Conservation (phyloP, 2,329 filamentous ascomycete genomes). For the Cladosporium cucumerinum region DNA sequence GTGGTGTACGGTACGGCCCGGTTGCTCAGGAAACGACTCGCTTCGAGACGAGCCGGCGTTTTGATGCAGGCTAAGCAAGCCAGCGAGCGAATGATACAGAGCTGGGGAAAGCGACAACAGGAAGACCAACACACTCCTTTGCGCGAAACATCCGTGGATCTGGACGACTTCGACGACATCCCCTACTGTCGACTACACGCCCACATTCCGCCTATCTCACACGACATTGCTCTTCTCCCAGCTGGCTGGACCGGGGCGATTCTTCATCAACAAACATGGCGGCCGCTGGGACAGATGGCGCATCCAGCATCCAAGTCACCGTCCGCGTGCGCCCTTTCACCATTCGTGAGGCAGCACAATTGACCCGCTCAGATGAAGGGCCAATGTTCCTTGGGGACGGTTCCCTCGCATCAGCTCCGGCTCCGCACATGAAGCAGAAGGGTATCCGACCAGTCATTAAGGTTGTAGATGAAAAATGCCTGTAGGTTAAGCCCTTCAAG, state of each 20-base stretch:
- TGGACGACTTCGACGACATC: neutral
- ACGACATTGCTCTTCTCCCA: neutral
- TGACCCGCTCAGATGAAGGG: slow-evolving; percentile 75
- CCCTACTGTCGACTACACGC: neutral
- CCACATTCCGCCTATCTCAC: neutral
- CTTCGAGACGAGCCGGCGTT: neutral
- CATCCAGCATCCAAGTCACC: slow-evolving; percentile 50
- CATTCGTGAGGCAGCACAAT: slow-evolving; percentile 90
- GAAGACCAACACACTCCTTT: slow-evolving; percentile 3
- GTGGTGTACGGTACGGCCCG: neutral
- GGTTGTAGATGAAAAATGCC: slow-evolving; percentile 89
- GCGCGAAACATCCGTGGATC: neutral
- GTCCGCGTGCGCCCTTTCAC: slow-evolving; percentile 66
- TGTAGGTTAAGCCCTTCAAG: slow-evolving; percentile 58
- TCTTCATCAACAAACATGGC: slow-evolving; percentile 4
- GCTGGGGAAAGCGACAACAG: slow-evolving; percentile 10
- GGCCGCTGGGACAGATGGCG: slow-evolving; percentile 35
- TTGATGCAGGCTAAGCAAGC: neutral
- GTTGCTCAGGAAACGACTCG: neutral
- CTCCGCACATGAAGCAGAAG: slow-evolving; percentile 76
- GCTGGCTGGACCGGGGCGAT: neutral
- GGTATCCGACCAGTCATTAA: slow-evolving; percentile 91
- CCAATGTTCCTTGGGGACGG: slow-evolving; percentile 95
- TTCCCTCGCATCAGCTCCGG: slow-evolving; percentile 76
- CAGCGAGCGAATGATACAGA: neutral